Conservation (phyloP, 495 filamentous ascomycete genomes). For the Aspergillus haitiensis region DNA sequence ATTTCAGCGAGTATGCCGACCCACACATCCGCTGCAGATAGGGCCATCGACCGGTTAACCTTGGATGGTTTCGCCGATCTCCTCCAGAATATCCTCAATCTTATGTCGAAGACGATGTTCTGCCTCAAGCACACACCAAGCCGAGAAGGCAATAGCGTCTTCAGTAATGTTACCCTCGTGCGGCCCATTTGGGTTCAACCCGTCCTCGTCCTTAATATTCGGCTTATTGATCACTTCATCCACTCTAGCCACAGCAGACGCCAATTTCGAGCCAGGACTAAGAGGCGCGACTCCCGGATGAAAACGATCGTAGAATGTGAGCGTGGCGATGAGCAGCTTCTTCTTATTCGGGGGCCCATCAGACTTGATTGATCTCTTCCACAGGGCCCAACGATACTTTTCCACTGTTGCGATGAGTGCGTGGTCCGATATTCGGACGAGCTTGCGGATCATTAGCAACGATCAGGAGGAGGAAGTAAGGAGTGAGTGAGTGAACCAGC, state of each 20-base stretch:
- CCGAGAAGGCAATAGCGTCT: constrained; percentile 16
- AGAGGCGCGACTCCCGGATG: neutral
- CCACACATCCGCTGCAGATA: too few relatives aligned
- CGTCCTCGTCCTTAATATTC: neutral
- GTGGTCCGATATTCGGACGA: constrained; percentile 13
- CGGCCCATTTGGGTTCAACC: constrained; percentile 5
- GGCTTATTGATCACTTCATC: neutral
- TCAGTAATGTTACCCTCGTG: constrained; percentile 9
- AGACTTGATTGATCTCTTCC: constrained; percentile 3
- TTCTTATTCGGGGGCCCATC: constrained; percentile 16
- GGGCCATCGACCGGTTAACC: neutral
- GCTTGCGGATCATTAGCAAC: neutral
- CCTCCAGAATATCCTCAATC: constrained; percentile 10
- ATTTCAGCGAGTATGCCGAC: too few relatives aligned
- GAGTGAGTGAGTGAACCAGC: neutral
- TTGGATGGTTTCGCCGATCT: constrained; percentile 5
- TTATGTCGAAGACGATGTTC: constrained; percentile 15
- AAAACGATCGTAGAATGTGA: constrained; percentile 4
- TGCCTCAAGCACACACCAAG: constrained; percentile 17
- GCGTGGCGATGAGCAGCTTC: neutral
- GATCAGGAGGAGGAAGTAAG: neutral
- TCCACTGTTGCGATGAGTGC: constrained; percentile 15
- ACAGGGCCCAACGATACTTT: constrained; percentile 8
- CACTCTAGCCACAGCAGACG: neutral
- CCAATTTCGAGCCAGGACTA: neutral